Evolutionary conservation across 1,139 yeast species (phyloP), one percentile per base, ranked within the genome.

Genomic region (Yamadazyma blattariae): DNA sequence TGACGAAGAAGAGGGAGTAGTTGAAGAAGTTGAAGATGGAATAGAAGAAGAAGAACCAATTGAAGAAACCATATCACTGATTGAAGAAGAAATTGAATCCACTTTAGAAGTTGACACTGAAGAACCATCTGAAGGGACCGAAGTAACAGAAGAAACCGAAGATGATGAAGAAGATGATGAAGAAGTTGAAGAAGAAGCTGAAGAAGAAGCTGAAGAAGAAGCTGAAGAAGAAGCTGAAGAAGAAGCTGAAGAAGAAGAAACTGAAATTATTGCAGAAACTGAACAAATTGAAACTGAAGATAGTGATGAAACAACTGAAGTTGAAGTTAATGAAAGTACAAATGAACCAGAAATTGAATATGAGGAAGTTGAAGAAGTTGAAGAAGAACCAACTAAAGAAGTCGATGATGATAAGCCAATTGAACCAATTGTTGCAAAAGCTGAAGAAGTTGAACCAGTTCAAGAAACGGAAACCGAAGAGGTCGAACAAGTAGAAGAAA

Each of bases 121-220:
- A 14, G 32, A 29, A 21, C 40, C 26, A 13, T 30, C 15, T 7
- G 38, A 34, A 25, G 27, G 10, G 2, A 16, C 13, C 7, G 17
- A 27, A 18, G 28, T 18, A 3, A 22, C 11, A 5, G 35, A 26
- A 21, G 21, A 27, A 15, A 22, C 11, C 6, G 29, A 32, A 18
- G 14, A n/a, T 11, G 29, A 17, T n/a, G 30, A 32, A 21, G 24
- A 27, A 25, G 32, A 17, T n/a, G 35, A 27, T n/a, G 33, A 17
- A 29, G 37, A 26, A 22, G 26, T 12, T 9, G 44, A 33, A 26
- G 30, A 25, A 27, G 37, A 34, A 18, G 36, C 16, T 15, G 34
- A 16, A n/a, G 38, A 26, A 20, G 33, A 4, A 10, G 35, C 30
- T 20, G 33, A 7, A 3, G 23, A 10, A 18, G 37, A 18, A 19